Evolutionary conservation across 2,329 filamentous ascomycete genomes (phyloP), one percentile per base, ranked within the genome.

Genomic region (Verticillium tricorpus): DNA sequence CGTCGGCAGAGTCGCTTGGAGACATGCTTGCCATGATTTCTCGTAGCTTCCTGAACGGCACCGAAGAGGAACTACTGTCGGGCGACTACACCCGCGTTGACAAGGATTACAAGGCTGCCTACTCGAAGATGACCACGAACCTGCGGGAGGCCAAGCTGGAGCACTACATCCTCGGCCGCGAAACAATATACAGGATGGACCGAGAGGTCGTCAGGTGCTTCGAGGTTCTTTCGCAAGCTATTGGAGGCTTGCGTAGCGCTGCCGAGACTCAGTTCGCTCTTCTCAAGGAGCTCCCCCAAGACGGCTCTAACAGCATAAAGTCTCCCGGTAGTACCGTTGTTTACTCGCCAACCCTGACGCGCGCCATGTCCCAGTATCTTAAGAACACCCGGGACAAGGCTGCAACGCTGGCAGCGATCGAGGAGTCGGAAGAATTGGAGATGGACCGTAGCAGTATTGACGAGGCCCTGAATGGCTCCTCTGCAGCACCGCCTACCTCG

Each of bases 191-290:
- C 72, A 82, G 84, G 40, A 82, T 96, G 3, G 91, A 97, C 69
- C 89, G 89, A 66, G 87, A 85, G 28, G 83, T 98, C 4, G 90
- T 94, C 55, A 89, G 92, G 70, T 94, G 91, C 67, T 85, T 98
- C 69, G 92, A 96, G 72, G 88, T 86, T 56, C 82, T 98, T 32
- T 89, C 92, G 5, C 93, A 97, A 72, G 93, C 92, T 66, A 89
- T 97, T 66, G 93, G 94, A 73, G 95, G 94, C 8, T 78, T 99
- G 69, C 85, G 93, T 66, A 97, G 93, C 78, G 93, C 95, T 37
- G 91, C 95, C 31, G 85, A 90, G 62, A 93, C 93, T 25, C 94
- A 99, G 70, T 96, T 98, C 71, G 85, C 89, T 17, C 82, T 98
- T 35, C 80, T 97, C 37, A 88, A 88, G 64, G 90, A 95, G 71